Conservation (phyloP, 257 asterid species). For the Fraxinus pennsylvanica region DNA sequence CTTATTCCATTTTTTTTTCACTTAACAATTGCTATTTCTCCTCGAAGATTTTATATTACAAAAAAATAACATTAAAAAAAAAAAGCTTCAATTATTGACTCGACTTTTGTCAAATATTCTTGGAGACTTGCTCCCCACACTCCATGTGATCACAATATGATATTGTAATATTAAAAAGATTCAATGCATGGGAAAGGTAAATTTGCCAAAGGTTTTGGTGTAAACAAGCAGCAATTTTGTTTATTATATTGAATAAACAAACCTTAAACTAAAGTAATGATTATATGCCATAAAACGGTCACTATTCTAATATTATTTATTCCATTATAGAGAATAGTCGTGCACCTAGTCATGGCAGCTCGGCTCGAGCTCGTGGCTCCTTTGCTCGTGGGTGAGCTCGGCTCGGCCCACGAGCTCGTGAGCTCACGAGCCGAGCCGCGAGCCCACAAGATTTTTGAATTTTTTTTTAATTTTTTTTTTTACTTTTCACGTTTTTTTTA, state of each 20-base stretch:
- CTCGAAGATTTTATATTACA: too few relatives aligned
- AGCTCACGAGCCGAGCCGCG: too few relatives aligned
- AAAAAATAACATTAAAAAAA: too few relatives aligned
- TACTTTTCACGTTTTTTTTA: too few relatives aligned
- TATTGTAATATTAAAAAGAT: background rate
- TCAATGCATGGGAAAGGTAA: background rate
- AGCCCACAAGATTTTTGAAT: too few relatives aligned
- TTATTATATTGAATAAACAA: too few relatives aligned
- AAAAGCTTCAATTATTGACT: constrained; percentile 24
- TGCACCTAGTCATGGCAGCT: background rate
- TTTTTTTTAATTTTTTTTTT: too few relatives aligned
- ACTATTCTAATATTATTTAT: background rate
- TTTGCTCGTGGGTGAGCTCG: too few relatives aligned
- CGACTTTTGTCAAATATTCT: background rate
- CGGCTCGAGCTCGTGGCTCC: too few relatives aligned
- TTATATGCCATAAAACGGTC: background rate
- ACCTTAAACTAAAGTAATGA: background rate
- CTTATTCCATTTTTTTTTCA: too few relatives aligned
- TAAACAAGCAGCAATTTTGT: background rate
- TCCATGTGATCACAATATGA: constrained; percentile 8
- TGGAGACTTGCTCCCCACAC: constrained; percentile 7
- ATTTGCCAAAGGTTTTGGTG: background rate
- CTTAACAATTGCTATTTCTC: too few relatives aligned
- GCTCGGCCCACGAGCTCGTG: too few relatives aligned
- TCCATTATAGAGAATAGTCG: background rate